Evolutionary conservation across 2,329 filamentous ascomycete species (phyloP), one percentile per base, ranked within the genome.

Genomic region (Hypoxylon sp.): DNA sequence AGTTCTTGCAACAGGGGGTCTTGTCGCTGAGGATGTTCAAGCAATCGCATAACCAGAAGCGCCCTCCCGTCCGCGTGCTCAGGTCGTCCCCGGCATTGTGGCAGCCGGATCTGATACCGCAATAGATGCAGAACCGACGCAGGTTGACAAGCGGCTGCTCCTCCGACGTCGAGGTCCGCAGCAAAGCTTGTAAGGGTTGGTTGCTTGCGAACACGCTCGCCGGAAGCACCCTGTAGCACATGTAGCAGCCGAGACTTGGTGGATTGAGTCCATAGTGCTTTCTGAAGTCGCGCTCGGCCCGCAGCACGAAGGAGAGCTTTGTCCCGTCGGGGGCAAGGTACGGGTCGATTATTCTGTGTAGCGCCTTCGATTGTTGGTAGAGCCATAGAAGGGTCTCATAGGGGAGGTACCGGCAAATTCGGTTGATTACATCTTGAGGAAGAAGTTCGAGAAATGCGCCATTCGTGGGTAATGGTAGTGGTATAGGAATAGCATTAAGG

Each of bases 71-170:
- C 14, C 58, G 59, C 24, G 59, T 67, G 9, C 14, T 51, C 2
- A 74, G 44, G 22, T 59, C 35, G 9, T 71, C 69, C 1, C 73
- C 71, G 1, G 69, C 42, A 14, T 39, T 42, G 51, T 75, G 69
- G 37, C 64, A 66, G 9, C 71, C 69, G 3, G 17, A 46, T 14
- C 53, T 57, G 11, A 74, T 53, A 3, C 73, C 73, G 59, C 73
- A 74, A 29, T 19, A 4, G 26, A 75, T 69, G 51, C 73, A 75
- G 63, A 71, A 74, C 5, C 72, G 63, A 24, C 73, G 72, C 33
- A 75, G 53, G 31, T 66, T 46, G 2, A 73, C 52, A 29, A 65
- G 29, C 8, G 48, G 14, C 39, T 63, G 52, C n/a, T 52, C 47
- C 8, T 37, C 65, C 3, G 14, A 1, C 1, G 31, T 22, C n/a